Percentiles rank a stretch among this genome's conserved stretches.
Conservation (phyloP, 306 rosid species). For the Cucumis cinereus region DNA sequence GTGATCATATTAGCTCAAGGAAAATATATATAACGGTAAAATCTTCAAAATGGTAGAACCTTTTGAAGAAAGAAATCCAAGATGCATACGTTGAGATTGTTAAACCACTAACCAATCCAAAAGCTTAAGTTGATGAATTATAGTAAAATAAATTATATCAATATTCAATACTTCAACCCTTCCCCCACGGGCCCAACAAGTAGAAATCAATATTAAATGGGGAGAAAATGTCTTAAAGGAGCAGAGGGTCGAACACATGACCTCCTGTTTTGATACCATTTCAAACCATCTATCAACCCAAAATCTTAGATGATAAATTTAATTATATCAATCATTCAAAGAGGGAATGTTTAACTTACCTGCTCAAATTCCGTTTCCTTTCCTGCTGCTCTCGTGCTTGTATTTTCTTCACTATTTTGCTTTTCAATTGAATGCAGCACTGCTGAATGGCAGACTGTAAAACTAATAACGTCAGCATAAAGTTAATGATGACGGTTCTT, state of each 20-base stretch:
- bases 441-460: constrained; percentile 87
- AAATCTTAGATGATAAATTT: too few species aligned
- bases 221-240: too few species aligned
- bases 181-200: too few species aligned
- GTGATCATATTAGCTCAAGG: constrained; percentile 1
- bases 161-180: too few species aligned
- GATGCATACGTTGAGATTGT: not conserved
- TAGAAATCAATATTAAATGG: too few species aligned
- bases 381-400: constrained; percentile 98
- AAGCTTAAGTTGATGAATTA: too few species aligned
- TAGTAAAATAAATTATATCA: too few species aligned
- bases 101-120: too few species aligned
- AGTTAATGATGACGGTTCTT: not conserved
- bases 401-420: constrained; percentile 82
- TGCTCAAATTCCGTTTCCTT: constrained; percentile 86
- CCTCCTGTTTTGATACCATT: too few species aligned
- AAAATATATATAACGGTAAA: not conserved
- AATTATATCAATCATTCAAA: too few species aligned
- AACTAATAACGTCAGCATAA: constrained; percentile 18
- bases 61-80: not conserved
- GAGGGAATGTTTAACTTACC: constrained; percentile 19
- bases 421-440: constrained; percentile 83
- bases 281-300: too few species aligned
- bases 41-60: not conserved
- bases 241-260: too few species aligned